Percentiles rank a stretch among this genome's conserved stretches.
Conservation (phyloP, 73 alveolate genomes). For the Strombidium stylifer region DNA sequence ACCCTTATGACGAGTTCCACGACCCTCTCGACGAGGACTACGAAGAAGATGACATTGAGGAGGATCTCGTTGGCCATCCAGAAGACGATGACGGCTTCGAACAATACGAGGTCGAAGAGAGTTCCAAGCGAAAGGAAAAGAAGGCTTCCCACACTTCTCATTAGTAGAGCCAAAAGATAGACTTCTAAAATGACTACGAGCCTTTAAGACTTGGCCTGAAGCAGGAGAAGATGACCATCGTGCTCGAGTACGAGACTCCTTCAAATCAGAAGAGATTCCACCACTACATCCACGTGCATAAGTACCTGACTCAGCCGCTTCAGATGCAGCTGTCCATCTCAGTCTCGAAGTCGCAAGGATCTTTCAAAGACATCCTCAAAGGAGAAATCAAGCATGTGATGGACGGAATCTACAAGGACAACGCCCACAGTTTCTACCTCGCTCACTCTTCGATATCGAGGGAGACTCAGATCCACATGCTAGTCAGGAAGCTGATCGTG, state of each 20-base stretch:
- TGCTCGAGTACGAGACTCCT: slow-evolving; percentile 24
- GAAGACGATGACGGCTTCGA: too few species aligned
- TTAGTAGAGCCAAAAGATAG: neutral
- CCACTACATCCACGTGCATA: slow-evolving; percentile 14
- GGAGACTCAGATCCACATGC: too few species aligned
- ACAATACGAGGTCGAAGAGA: too few species aligned
- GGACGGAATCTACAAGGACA: neutral
- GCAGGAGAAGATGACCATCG: slow-evolving; percentile 7
- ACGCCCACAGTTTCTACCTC: too few species aligned
- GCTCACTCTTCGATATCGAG: too few species aligned
- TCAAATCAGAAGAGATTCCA: slow-evolving; percentile 1
- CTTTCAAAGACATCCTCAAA: neutral
- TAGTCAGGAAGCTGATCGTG: too few species aligned
- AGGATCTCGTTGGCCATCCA: too few species aligned
- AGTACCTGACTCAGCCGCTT: slow-evolving; percentile 12
- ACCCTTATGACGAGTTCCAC: too few species aligned
- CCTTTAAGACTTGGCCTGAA: slow-evolving; percentile 24
- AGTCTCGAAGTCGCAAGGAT: neutral
- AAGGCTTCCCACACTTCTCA: too few species aligned
- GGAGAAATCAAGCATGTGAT: neutral
- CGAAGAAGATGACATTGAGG: too few species aligned
- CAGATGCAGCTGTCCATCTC: neutral
- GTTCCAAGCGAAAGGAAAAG: too few species aligned
- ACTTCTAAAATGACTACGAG: neutral
- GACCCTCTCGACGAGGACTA: too few species aligned